Percentiles rank a stretch among this genome's conserved stretches.
Conservation (phyloP, 768 basidiomycete species). For the Suillus hirtellus region DNA sequence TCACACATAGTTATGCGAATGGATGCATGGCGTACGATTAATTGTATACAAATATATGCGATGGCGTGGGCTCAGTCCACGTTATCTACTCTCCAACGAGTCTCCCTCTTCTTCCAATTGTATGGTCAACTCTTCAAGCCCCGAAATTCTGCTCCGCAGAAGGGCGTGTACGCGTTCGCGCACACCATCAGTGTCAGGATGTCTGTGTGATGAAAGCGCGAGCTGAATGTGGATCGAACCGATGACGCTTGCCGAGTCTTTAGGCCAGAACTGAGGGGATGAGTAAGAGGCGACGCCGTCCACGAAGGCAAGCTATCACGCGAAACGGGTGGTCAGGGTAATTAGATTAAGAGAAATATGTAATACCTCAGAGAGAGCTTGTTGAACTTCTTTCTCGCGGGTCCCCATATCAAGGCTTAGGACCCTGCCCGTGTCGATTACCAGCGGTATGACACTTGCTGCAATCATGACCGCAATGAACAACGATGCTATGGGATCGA, state of each 20-base stretch:
- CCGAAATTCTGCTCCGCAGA: conserved; percentile 70
- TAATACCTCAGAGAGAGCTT: conserved; percentile 65
- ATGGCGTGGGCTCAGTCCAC: not conserved
- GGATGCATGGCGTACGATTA: conserved; percentile 2
- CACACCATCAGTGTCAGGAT: conserved; percentile 67
- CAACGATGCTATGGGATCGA: conserved; percentile 95
- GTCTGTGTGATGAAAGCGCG: conserved; percentile 60
- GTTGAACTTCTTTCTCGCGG: conserved; percentile 51
- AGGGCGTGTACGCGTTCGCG: conserved; percentile 74
- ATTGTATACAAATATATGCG: conserved; percentile 5
- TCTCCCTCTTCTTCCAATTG: conserved; percentile 60
- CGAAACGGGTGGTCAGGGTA: conserved; percentile 2
- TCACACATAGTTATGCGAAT: not conserved
- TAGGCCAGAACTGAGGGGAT: conserved; percentile 91
- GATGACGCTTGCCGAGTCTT: conserved; percentile 81
- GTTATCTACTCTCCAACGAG: not conserved
- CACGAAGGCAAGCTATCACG: conserved; percentile 61
- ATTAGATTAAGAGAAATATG: not conserved
- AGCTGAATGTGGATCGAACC: conserved; percentile 93
- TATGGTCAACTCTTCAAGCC: conserved; percentile 86
- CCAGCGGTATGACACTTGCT: conserved; percentile 92
- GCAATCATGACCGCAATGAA: conserved; percentile 96
- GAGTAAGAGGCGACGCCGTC: conserved; percentile 84
- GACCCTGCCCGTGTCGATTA: conserved; percentile 89
- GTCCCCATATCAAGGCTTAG: conserved; percentile 84